Conservation (phyloP, 1,284 basidiomycete species). For the Ganoderma multipileum region DNA sequence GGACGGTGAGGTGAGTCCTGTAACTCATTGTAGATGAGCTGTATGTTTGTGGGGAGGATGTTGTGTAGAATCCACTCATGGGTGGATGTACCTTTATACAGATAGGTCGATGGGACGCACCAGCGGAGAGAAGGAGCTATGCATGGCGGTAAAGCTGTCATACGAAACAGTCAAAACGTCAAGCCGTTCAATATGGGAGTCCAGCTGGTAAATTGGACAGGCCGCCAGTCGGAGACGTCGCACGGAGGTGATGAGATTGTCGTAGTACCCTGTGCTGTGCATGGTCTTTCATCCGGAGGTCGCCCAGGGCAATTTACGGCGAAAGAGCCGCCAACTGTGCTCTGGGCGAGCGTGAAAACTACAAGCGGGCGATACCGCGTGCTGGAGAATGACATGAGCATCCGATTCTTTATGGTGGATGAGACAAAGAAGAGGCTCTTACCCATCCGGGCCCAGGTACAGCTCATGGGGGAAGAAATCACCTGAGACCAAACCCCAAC, state of each 20-base stretch:
- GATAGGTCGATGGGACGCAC: conserved; percentile 1
- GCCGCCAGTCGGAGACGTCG: conserved; percentile 26
- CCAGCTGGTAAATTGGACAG: conserved; percentile 30
- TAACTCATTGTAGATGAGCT: conserved; percentile 32
- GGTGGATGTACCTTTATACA: conserved; percentile 21
- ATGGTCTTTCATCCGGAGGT: not conserved
- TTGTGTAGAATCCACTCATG: conserved; percentile 14
- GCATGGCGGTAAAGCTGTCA: conserved; percentile 34
- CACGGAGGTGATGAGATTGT: conserved; percentile 23
- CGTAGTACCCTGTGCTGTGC: conserved; percentile 8
- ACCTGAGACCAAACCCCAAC: conserved; percentile 7
- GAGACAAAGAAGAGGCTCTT: conserved; percentile 6
- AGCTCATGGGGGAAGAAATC: not conserved
- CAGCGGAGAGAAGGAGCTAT: conserved; percentile 25
- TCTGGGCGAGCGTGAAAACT: not conserved
- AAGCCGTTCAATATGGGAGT: conserved; percentile 18
- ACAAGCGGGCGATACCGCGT: conserved; percentile 9
- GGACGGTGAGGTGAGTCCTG: conserved; percentile 54
- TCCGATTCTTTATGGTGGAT: conserved; percentile 20
- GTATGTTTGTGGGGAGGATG: conserved; percentile 13
- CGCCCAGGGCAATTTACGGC: not conserved
- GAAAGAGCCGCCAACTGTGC: conserved; percentile 2
- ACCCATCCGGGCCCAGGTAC: conserved; percentile 13
- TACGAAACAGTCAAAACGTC: conserved; percentile 25
- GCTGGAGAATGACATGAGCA: conserved; percentile 24